Percentiles rank a stretch among this genome's conserved stretches.
Conservation (phyloP, 805 yeast species). For the Cyberlindnera euphorbiiphila region DNA sequence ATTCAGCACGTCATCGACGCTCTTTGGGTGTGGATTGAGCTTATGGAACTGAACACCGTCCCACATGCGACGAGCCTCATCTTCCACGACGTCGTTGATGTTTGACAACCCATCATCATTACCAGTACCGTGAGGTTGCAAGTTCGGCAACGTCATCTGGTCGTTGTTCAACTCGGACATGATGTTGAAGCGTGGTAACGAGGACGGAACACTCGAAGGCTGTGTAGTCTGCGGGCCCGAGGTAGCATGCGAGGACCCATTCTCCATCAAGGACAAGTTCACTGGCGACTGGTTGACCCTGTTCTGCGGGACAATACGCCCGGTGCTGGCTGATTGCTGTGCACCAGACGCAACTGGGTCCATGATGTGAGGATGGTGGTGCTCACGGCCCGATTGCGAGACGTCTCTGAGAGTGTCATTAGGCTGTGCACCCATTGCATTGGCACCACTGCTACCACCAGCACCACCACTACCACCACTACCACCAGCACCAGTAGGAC, state of each 20-base stretch:
- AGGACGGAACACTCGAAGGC: constrained; percentile 1
- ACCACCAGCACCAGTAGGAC: no score
- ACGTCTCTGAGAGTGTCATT: no score
- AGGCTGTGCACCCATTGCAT: no score
- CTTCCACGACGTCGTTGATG: constrained; percentile 15
- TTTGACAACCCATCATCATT: constrained; percentile 6
- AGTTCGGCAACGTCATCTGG: constrained; percentile 10
- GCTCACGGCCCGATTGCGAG: constrained; percentile 7
- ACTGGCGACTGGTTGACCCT: constrained; percentile 17
- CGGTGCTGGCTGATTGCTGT: neutral
- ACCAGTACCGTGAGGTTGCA: constrained; percentile 1
- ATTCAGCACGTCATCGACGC: constrained; percentile 28
- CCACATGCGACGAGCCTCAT: constrained; percentile 19
- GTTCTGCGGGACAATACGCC: constrained; percentile 16
- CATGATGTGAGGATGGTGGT: constrained; percentile 10
- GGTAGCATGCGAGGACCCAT: neutral
- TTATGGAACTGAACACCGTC: constrained; percentile 18
- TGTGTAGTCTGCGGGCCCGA: neutral
- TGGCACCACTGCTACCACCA: no score
- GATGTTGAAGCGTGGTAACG: constrained; percentile 10
- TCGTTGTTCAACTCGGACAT: constrained; percentile 13
- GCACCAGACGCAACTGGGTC: neutral
- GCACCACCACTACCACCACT: no score
- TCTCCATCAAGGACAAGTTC: constrained; percentile 10
- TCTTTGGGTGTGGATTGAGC: constrained; percentile 24